phyloP scores from a whole-genome alignment of 495 filamentous ascomycete genomes.

The Tuber aestivum region DNA sequence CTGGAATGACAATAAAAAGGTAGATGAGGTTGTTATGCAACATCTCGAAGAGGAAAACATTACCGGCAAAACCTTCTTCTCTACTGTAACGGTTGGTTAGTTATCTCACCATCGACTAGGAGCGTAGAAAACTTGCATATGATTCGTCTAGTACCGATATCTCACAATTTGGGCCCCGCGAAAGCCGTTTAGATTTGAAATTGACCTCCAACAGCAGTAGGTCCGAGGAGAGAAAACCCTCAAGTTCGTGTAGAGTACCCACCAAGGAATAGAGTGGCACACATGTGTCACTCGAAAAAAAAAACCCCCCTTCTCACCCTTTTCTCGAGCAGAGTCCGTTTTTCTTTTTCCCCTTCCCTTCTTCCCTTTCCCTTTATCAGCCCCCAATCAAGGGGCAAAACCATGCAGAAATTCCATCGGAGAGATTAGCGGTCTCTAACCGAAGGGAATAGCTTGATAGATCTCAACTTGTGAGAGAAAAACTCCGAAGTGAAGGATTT shows the following conservation, averaged over 20 bases:
- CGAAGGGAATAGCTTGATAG: slow-evolving; percentile 1
- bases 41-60: slow-evolving; percentile 3
- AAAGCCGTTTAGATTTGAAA: neutral
- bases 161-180: slow-evolving; percentile 4
- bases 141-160: neutral
- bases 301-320: neutral
- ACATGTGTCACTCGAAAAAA: slow-evolving; percentile 3
- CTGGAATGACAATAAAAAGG: neutral
- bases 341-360: neutral
- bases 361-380: neutral
- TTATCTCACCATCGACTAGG: neutral
- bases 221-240: neutral
- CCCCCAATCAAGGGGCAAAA: neutral
- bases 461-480: neutral
- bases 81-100: neutral
- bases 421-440: slow-evolving; percentile 2
- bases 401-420: slow-evolving; percentile 1
- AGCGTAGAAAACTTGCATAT: neutral
- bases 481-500: neutral
- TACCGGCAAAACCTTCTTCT: neutral
- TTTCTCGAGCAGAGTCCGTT: too few relatives aligned
- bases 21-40: slow-evolving; percentile 6
- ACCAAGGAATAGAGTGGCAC: slow-evolving; percentile 1
- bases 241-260: neutral
- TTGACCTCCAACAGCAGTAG: neutral